These are phyloP conservation scores for Paulownia fortunei DNA, from an alignment of 257 asterid genomes.

Conservation along the genomic window DNA sequence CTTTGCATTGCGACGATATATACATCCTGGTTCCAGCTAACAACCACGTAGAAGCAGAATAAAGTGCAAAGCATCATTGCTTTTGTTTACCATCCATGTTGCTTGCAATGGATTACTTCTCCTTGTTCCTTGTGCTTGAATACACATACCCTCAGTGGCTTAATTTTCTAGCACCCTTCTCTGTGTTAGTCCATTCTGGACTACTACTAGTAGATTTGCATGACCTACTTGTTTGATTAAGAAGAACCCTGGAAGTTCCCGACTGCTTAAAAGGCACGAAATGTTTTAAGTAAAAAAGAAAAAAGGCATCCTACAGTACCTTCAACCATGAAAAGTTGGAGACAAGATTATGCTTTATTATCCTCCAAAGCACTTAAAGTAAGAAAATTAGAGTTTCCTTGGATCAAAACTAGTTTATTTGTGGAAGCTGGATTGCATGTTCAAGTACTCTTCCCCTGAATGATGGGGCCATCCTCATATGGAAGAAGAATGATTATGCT, in stretches of 20 bases:
- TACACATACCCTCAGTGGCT: background rate
- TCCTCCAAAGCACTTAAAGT: background rate
- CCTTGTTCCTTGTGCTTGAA: background rate
- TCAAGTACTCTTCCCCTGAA: background rate
- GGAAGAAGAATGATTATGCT: background rate
- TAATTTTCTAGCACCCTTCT: background rate
- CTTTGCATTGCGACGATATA: background rate
- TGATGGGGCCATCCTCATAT: conserved; percentile 9
- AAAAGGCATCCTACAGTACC: background rate
- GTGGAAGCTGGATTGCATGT: conserved; percentile 22
- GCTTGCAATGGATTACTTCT: conserved; percentile 2
- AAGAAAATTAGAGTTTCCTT: background rate
- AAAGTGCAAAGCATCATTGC: conserved; percentile 5
- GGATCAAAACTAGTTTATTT: conserved; percentile 3
- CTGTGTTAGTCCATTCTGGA: too few relatives aligned
- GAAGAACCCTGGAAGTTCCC: background rate
- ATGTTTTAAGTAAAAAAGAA: background rate
- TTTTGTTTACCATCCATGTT: background rate
- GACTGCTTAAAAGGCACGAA: background rate
- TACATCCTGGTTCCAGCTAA: conserved; percentile 15
- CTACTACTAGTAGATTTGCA: too few relatives aligned
- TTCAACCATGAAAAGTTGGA: background rate
- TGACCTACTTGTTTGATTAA: background rate
- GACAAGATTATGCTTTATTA: background rate
- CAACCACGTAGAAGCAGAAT: conserved; percentile 11